These are phyloP conservation scores for Sarocladium oryzae DNA, from an alignment of 2,329 filamentous ascomycete species.

Conservation along the genomic window DNA sequence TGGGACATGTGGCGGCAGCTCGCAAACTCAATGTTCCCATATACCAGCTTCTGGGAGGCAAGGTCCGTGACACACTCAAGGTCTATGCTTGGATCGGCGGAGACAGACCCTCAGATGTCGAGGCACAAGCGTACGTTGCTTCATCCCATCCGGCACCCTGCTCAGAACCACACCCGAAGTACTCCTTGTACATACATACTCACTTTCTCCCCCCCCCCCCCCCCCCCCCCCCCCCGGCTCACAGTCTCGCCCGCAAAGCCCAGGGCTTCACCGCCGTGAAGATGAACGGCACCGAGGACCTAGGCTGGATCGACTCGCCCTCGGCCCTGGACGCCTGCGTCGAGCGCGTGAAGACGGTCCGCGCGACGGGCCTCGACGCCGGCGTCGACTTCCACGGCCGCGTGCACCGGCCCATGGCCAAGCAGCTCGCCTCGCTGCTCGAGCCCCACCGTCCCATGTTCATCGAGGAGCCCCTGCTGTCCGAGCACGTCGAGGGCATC, in stretches of 20 bases:
- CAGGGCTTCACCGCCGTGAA: slow-evolving; percentile 65
- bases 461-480: slow-evolving; percentile 67
- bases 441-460: slow-evolving; percentile 67
- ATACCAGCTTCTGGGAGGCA: slow-evolving; percentile 68
- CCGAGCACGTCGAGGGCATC: slow-evolving; percentile 60
- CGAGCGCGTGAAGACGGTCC: slow-evolving; percentile 62
- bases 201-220: no score
- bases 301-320: slow-evolving; percentile 72
- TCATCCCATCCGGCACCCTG: no score
- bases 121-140: slow-evolving; percentile 47
- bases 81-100: slow-evolving; percentile 78
- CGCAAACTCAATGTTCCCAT: slow-evolving; percentile 55
- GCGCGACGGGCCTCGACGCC: slow-evolving; percentile 62
- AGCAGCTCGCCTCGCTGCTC: slow-evolving; percentile 61
- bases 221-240: no score
- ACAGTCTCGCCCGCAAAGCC: slow-evolving; percentile 40
- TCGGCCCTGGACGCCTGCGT: slow-evolving; percentile 55
- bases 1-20: no score
- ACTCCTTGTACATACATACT: no score
- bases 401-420: slow-evolving; percentile 74
- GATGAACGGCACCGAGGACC: slow-evolving; percentile 74
- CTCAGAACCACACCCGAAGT: no score
- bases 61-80: slow-evolving; percentile 61
- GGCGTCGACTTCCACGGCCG: slow-evolving; percentile 75
- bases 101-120: slow-evolving; percentile 62